Evolutionary conservation across 306 rosid genomes (phyloP).

Genomic region (Fagus crenata): DNA sequence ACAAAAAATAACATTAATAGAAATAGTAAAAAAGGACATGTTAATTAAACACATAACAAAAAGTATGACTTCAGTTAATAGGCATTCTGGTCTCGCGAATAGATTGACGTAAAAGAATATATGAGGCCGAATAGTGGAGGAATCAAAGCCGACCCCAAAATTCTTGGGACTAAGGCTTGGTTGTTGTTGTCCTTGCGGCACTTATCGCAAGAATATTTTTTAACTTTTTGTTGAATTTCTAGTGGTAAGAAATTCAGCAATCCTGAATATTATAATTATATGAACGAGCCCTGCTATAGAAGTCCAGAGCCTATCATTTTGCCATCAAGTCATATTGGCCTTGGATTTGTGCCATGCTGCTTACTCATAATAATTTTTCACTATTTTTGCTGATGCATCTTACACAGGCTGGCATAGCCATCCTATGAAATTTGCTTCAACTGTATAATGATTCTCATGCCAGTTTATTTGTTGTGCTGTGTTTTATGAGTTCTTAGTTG

Average conservation of each 20-base stretch:
- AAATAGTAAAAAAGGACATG: no score
- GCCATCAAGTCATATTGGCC: neutral
- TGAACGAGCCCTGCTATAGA: neutral
- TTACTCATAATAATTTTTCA: neutral
- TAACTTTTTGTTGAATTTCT: neutral
- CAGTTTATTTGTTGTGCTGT: neutral
- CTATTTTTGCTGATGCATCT: neutral
- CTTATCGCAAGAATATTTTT: neutral
- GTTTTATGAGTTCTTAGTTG: conserved; percentile 18
- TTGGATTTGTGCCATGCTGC: neutral
- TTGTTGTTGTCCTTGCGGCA: neutral
- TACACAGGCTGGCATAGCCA: neutral
- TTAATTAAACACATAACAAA: no score
- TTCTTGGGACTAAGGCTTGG: no score
- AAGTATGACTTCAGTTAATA: no score
- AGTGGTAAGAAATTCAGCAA: neutral
- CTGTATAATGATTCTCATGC: neutral
- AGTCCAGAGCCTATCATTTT: neutral
- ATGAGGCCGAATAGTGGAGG: no score
- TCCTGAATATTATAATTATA: neutral
- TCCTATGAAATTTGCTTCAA: neutral
- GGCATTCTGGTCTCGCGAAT: no score
- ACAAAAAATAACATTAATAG: no score
- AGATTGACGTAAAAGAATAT: no score
- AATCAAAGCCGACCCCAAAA: no score